These are phyloP conservation scores for Aspergillus candidus DNA, from an alignment of 2,329 filamentous ascomycete species.

Conservation along the genomic window DNA sequence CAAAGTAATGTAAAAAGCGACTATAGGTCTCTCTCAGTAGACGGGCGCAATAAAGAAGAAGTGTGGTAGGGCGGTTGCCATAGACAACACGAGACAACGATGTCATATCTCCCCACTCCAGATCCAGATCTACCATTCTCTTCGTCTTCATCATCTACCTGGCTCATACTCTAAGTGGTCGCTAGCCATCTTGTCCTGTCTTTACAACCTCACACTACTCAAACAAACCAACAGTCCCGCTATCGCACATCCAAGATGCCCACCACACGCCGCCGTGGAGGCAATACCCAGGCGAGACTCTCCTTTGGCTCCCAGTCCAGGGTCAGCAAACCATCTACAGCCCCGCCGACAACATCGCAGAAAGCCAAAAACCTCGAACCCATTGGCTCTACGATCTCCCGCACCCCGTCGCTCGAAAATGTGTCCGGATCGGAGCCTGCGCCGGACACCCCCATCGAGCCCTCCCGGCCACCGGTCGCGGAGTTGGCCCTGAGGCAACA, in stretches of 20 bases:
- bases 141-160: too few relatives aligned
- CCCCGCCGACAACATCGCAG: slow-evolving; percentile 25
- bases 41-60: too few relatives aligned
- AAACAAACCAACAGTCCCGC: background rate
- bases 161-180: too few relatives aligned
- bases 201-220: too few relatives aligned
- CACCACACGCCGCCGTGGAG: slow-evolving; percentile 33
- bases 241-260: slow-evolving; percentile 31
- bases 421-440: slow-evolving; percentile 23
- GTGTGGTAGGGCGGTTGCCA: slow-evolving; percentile 6
- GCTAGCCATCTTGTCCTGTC: too few relatives aligned
- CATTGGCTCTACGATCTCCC: slow-evolving; percentile 31
- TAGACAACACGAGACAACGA: slow-evolving; percentile 14
- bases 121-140: background rate
- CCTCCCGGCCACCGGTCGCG: slow-evolving; percentile 28
- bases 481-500: slow-evolving; percentile 41
- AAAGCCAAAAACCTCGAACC: slow-evolving; percentile 29
- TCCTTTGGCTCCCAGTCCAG: slow-evolving; percentile 54
- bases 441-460: slow-evolving; percentile 19
- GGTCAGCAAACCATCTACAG: slow-evolving; percentile 52
- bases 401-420: slow-evolving; percentile 16
- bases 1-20: too few relatives aligned
- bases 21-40: too few relatives aligned
- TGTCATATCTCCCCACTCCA: slow-evolving; percentile 13
- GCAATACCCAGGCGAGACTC: slow-evolving; percentile 51